Percentiles rank a stretch among this genome's conserved stretches.
Conservation (phyloP, 148 eudicot species). For the Silene conica region DNA sequence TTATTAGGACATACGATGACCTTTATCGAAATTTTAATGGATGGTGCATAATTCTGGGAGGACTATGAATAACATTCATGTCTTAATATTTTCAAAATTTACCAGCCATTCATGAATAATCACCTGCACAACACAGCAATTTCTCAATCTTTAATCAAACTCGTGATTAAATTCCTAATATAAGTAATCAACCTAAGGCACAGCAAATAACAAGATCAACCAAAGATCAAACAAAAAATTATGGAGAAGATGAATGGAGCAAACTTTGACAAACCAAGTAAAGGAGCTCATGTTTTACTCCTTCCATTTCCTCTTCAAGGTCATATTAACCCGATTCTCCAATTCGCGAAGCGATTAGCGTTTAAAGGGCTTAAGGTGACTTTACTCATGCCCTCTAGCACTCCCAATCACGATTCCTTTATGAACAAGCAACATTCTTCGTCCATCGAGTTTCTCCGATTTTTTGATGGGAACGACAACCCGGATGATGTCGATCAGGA, state of each 20-base stretch:
- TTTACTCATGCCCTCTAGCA: conserved; percentile 16
- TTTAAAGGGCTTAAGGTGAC: conserved; percentile 45
- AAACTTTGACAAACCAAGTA: conserved; percentile 1
- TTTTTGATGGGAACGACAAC: conserved; percentile 12
- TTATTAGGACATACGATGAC: background rate
- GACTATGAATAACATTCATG: background rate
- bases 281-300: conserved; percentile 34
- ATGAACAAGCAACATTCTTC: background rate
- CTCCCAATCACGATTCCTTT: background rate
- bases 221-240: too few species aligned
- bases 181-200: background rate
- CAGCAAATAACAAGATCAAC: conserved; percentile 7
- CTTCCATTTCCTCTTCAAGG: conserved; percentile 53
- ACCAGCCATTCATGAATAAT: background rate
- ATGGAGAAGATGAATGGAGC: background rate
- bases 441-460: conserved; percentile 12
- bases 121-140: background rate
- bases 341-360: conserved; percentile 45
- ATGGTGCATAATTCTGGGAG: background rate
- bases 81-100: background rate
- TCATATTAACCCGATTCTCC: conserved; percentile 61
- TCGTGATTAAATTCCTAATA: background rate
- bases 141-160: background rate
- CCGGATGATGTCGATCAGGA: background rate
- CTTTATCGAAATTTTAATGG: background rate